These are phyloP conservation scores for Calocybe gangraenosa DNA, from an alignment of 768 basidiomycete species.

Conservation along the genomic window DNA sequence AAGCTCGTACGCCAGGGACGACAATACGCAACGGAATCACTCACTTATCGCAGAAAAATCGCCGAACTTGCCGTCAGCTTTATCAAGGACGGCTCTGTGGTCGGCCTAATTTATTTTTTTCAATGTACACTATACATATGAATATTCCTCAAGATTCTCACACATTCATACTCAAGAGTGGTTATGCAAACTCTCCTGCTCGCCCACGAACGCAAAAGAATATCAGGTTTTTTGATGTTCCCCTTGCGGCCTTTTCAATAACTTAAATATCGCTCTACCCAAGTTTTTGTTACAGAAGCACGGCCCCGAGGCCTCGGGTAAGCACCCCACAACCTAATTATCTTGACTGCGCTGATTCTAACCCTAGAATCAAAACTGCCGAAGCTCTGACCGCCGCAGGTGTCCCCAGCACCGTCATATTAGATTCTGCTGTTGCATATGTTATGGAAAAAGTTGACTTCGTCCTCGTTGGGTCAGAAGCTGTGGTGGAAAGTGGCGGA, in stretches of 20 bases:
- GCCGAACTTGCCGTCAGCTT: conserved; percentile 86
- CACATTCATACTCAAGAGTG: conserved; percentile 94
- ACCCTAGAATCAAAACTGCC: conserved; percentile 79
- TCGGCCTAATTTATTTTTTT: conserved; percentile 25
- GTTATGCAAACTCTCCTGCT: conserved; percentile 90
- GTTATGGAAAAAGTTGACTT: conserved; percentile 96
- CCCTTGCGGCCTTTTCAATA: conserved; percentile 10
- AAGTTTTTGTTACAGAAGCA: conserved; percentile 96
- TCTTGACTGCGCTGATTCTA: conserved; percentile 6
- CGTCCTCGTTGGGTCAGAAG: conserved; percentile 95
- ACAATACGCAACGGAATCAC: conserved; percentile 71
- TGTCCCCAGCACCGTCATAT: conserved; percentile 89
- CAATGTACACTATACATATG: not conserved
- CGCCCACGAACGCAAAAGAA: conserved; percentile 87
- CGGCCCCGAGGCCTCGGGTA: conserved; percentile 87
- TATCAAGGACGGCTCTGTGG: conserved; percentile 92
- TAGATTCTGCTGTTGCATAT: conserved; percentile 96
- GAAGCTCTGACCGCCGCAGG: conserved; percentile 83
- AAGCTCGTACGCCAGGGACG: conserved; percentile 80
- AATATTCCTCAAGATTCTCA: conserved; percentile 67
- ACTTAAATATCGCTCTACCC: conserved; percentile 14
- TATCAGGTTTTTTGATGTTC: conserved; percentile 51
- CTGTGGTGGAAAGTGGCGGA: conserved; percentile 95
- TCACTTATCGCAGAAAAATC: conserved; percentile 86
- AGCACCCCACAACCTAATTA: conserved; percentile 25